phyloP scores from a whole-genome alignment of 257 asterid genomes.

The Capsicum baccatum region DNA sequence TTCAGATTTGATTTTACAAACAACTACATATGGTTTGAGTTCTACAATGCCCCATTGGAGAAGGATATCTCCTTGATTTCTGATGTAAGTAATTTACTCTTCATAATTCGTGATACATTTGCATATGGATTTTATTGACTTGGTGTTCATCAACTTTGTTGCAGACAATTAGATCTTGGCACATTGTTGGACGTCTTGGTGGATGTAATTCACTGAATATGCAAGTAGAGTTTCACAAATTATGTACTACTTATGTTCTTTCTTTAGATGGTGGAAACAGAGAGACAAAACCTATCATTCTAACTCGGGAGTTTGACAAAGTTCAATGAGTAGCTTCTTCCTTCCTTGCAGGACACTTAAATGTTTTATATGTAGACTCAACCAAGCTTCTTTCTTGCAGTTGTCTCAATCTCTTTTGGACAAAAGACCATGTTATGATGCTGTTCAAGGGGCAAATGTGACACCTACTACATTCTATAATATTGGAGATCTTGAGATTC shows the following conservation, averaged over 20 bases:
- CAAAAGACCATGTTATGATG: conserved; percentile 81
- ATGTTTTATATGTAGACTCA: not conserved
- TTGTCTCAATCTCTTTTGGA: conserved; percentile 79
- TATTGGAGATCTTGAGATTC: conserved; percentile 95
- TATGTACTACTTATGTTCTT: not conserved
- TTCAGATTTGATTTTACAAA: conserved; percentile 79
- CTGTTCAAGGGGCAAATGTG: conserved; percentile 82
- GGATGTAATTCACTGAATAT: conserved; percentile 96
- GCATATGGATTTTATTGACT: conserved; percentile 29
- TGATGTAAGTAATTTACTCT: conserved; percentile 59
- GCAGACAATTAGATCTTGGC: conserved; percentile 94
- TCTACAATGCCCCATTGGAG: conserved; percentile 79
- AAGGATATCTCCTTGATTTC: conserved; percentile 78
- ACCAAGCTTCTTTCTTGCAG: conserved; percentile 45
- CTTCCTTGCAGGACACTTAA: not conserved
- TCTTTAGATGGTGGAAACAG: not conserved
- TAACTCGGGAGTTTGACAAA: not conserved
- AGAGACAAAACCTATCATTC: not conserved
- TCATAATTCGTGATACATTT: conserved; percentile 29
- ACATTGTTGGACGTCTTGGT: conserved; percentile 94
- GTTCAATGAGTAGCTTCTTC: not conserved
- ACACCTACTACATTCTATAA: conserved; percentile 86
- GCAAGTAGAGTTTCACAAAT: conserved; percentile 64
- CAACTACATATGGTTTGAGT: conserved; percentile 92
- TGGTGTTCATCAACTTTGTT: conserved; percentile 32